phyloP scores from a whole-genome alignment of 2,329 filamentous ascomycete species.

The Alternaria brassicicola region DNA sequence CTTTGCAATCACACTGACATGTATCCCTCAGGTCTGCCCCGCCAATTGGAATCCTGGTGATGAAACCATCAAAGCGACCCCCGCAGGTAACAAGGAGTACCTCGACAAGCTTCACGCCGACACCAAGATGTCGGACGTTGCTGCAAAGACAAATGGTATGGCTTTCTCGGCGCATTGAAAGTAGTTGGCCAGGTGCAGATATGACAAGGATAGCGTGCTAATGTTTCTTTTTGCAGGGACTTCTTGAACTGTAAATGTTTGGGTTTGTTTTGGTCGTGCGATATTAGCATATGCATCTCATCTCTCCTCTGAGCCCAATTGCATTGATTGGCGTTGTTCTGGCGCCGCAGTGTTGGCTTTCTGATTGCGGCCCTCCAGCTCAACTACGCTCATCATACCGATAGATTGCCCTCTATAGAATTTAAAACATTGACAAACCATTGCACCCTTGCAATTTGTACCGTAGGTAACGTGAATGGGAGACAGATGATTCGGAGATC shows the following conservation, averaged over 20 bases:
- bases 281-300: slow-evolving; percentile 6
- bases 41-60: slow-evolving; percentile 52
- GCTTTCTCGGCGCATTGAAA: background rate
- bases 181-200: background rate
- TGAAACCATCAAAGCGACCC: slow-evolving; percentile 50
- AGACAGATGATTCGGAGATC: background rate
- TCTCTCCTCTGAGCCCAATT: background rate
- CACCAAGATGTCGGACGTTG: slow-evolving; percentile 42
- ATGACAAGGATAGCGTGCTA: background rate
- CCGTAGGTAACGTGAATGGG: background rate
- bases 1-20: slow-evolving; percentile 3
- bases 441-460: background rate
- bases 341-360: slow-evolving; percentile 7
- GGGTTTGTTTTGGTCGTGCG: slow-evolving; percentile 1
- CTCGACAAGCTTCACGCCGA: slow-evolving; percentile 45
- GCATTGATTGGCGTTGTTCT: slow-evolving; percentile 13
- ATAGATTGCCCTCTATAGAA: slow-evolving; percentile 6
- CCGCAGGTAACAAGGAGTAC: slow-evolving; percentile 49
- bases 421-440: background rate
- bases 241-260: slow-evolving; percentile 1
- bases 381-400: background rate
- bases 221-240: slow-evolving; percentile 7
- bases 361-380: background rate
- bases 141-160: slow-evolving; percentile 38
- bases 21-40: slow-evolving; percentile 43